A percentile compares a stretch with the other conserved stretches of the same genome.
Conservation (phyloP, 2,329 filamentous ascomycete genomes). For the Talaromyces islandicus region DNA sequence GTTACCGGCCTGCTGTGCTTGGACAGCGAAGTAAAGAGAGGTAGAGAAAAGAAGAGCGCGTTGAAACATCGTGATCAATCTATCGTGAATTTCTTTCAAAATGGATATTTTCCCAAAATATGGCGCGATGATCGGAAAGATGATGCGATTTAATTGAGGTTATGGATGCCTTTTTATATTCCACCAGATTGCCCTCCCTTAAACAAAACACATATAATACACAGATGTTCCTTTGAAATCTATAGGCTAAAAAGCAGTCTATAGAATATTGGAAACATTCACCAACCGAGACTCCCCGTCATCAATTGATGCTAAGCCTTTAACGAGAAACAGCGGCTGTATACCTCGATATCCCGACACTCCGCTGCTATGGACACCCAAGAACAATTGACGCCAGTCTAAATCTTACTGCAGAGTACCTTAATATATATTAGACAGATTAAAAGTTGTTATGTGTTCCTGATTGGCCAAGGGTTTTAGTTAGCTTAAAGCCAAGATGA, state of each 20-base stretch:
- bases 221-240: neutral
- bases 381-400: neutral
- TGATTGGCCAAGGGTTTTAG: neutral
- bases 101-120: neutral
- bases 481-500: neutral
- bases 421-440: neutral
- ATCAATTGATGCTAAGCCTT: neutral
- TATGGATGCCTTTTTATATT: neutral
- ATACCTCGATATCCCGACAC: neutral
- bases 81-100: constrained; percentile 15
- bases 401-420: neutral
- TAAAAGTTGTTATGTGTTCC: neutral
- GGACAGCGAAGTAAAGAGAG: constrained; percentile 4
- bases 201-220: neutral
- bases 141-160: neutral
- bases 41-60: constrained; percentile 1
- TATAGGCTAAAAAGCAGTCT: neutral
- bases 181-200: neutral
- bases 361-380: neutral
- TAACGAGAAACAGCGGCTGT: neutral
- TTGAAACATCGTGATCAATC: constrained; percentile 6
- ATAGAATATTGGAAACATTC: neutral
- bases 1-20: constrained; percentile 9
- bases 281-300: neutral
- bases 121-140: neutral